These are phyloP conservation scores for Arachis stenosperma DNA, from an alignment of 306 rosid species.

Conservation along the genomic window DNA sequence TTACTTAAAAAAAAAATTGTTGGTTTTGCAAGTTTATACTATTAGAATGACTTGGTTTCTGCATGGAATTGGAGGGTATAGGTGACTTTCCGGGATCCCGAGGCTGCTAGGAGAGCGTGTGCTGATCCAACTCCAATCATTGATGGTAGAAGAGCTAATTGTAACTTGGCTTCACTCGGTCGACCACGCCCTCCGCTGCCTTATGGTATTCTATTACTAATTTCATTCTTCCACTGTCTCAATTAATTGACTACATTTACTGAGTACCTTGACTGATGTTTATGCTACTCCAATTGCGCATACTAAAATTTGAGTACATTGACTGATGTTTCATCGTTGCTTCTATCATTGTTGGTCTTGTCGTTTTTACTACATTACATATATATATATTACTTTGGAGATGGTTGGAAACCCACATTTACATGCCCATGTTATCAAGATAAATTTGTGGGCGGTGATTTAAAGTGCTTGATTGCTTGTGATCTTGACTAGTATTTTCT, in stretches of 20 bases:
- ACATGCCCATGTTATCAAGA: slow-evolving; percentile 27
- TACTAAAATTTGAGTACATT: slow-evolving; percentile 3
- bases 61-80: slow-evolving; percentile 85
- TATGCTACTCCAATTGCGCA: slow-evolving; percentile 17
- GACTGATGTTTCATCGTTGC: slow-evolving; percentile 1
- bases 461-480: slow-evolving; percentile 5
- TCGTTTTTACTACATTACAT: not conserved
- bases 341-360: slow-evolving; percentile 27
- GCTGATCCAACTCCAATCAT: slow-evolving; percentile 85
- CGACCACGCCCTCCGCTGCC: slow-evolving; percentile 74
- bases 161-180: slow-evolving; percentile 93
- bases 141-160: slow-evolving; percentile 95
- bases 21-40: slow-evolving; percentile 1
- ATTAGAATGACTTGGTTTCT: slow-evolving; percentile 72
- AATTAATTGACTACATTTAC: not conserved
- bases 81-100: slow-evolving; percentile 98
- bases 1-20: not conserved
- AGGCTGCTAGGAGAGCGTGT: slow-evolving; percentile 94
- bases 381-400: not conserved
- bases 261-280: not conserved
- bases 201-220: slow-evolving; percentile 51
- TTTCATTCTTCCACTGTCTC: not conserved
- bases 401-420: slow-evolving; percentile 27
- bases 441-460: slow-evolving; percentile 14
- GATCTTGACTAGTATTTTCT: too few species aligned